A percentile compares a stretch with the other conserved stretches of the same genome.
Evolutionary conservation across 106 monocot genomes (phyloP).

Genomic region (Gastrodia elata): DNA sequence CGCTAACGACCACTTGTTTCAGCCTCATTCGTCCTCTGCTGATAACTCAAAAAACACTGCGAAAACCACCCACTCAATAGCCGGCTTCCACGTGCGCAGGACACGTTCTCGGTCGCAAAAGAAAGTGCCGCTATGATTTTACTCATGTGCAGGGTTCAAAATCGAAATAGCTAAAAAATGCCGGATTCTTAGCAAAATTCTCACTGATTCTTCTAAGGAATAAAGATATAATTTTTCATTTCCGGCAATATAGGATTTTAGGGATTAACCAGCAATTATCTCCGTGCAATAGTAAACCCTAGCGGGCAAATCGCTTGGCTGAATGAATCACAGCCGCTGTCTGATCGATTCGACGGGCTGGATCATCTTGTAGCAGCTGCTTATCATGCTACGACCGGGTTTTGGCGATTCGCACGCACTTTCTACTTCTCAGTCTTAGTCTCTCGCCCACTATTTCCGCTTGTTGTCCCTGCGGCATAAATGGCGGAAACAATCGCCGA

Average conservation of each 20-base stretch:
- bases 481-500: conserved; percentile 7
- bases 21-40: not conserved
- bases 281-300: conserved; percentile 8
- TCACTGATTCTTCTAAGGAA: not conserved
- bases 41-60: not conserved
- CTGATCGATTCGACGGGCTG: not conserved
- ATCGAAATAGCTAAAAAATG: conserved; percentile 2
- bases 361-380: not conserved
- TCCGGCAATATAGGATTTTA: not conserved
- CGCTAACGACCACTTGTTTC: not conserved
- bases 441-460: not conserved
- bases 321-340: conserved; percentile 4
- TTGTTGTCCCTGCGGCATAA: not conserved
- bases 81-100: not conserved
- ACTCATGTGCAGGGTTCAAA: not conserved
- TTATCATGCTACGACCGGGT: conserved; percentile 8
- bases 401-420: not conserved
- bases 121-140: not conserved
- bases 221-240: not conserved
- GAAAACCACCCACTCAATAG: not conserved
- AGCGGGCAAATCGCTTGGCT: not conserved
- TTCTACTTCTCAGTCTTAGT: not conserved
- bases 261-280: not conserved
- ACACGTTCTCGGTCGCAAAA: not conserved
- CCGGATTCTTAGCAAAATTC: not conserved